Conservation (phyloP, 1,139 yeast genomes). For the Zygosaccharomyces pseudobailii region DNA sequence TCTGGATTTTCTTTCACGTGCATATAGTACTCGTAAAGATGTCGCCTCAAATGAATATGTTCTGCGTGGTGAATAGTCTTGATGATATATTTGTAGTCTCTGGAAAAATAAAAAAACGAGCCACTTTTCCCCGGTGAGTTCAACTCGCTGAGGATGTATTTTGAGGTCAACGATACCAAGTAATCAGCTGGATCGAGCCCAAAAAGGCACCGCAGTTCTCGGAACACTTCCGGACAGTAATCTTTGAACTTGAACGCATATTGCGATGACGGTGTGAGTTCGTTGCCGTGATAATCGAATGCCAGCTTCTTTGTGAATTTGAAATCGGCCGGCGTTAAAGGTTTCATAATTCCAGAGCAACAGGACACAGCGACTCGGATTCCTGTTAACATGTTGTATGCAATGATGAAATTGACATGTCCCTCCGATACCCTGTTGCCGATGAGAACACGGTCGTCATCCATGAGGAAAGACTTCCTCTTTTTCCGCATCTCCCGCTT, state of each 20-base stretch:
- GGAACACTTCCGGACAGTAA: slow-evolving; percentile 89
- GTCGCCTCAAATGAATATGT: slow-evolving; percentile 73
- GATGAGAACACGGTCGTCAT: slow-evolving; percentile 56
- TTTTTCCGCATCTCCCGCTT: slow-evolving; percentile 35
- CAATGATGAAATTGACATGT: slow-evolving; percentile 88
- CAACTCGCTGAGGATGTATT: slow-evolving; percentile 83
- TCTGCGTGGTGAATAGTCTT: slow-evolving; percentile 94
- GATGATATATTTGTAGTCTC: slow-evolving; percentile 90
- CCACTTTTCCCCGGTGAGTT: slow-evolving; percentile 98
- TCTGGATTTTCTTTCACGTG: slow-evolving; percentile 84
- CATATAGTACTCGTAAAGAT: slow-evolving; percentile 69
- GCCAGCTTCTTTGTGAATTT: slow-evolving; percentile 68
- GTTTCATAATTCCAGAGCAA: slow-evolving; percentile 80
- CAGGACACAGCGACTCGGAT: slow-evolving; percentile 92
- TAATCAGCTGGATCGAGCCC: slow-evolving; percentile 96
- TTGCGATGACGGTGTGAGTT: slow-evolving; percentile 77
- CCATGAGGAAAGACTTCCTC: slow-evolving; percentile 40
- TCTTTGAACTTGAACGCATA: slow-evolving; percentile 97
- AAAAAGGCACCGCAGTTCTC: slow-evolving; percentile 74
- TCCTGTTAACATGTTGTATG: slow-evolving; percentile 96
- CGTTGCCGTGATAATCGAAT: slow-evolving; percentile 84
- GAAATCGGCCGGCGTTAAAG: slow-evolving; percentile 68
- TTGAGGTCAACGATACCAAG: slow-evolving; percentile 84
- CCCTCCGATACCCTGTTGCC: slow-evolving; percentile 89
- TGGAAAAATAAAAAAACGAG: slow-evolving; percentile 88